A percentile compares a stretch with the other conserved stretches of the same genome.
These are phyloP conservation scores for Verruconis gallopava DNA, from an alignment of 2,329 filamentous ascomycete genomes.

Conservation along the genomic window DNA sequence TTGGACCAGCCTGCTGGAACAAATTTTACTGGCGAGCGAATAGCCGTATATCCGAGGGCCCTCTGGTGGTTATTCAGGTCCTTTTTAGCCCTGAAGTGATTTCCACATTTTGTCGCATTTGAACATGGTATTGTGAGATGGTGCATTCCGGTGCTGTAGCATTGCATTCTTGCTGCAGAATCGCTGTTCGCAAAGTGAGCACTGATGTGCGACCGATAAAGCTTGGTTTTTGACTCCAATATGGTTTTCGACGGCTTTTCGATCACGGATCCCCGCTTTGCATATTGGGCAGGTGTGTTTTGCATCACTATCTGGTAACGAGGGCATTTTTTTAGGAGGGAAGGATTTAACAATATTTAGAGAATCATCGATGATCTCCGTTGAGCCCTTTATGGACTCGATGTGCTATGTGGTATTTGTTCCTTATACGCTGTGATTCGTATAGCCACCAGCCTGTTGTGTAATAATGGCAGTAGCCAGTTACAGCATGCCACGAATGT, in stretches of 20 bases:
- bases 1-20: neutral
- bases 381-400: neutral
- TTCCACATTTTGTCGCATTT: slow-evolving; percentile 5
- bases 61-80: slow-evolving; percentile 1
- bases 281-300: slow-evolving; percentile 3
- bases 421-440: neutral
- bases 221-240: slow-evolving; percentile 3
- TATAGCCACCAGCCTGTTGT: neutral
- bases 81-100: neutral
- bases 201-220: neutral
- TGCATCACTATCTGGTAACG: neutral
- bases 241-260: slow-evolving; percentile 4
- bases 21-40: neutral
- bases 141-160: slow-evolving; percentile 2
- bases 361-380: neutral
- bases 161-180: slow-evolving; percentile 4
- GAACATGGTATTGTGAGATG: slow-evolving; percentile 7
- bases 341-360: neutral
- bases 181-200: slow-evolving; percentile 1
- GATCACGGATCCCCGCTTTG: neutral
- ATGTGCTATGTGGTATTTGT: neutral
- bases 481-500: slow-evolving; percentile 1
- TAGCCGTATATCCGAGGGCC: neutral
- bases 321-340: neutral
- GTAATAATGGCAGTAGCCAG: neutral